A percentile compares a stretch with the other conserved stretches of the same genome.
Conservation (phyloP, 257 asterid genomes). For the Eucommia ulmoides region DNA sequence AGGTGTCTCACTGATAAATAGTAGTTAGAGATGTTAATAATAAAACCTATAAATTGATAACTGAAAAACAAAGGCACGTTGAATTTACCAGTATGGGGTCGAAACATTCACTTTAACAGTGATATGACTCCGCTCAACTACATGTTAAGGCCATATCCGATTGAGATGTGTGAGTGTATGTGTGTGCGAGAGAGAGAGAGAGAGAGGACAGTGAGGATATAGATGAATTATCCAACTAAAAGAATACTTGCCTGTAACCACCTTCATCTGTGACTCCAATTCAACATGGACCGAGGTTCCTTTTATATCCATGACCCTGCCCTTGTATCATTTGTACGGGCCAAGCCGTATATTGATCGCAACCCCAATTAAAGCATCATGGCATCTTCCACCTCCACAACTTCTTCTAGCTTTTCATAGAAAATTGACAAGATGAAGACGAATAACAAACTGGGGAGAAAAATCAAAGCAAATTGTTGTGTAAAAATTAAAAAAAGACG, state of each 20-base stretch:
- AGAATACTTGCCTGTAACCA: conserved; percentile 70
- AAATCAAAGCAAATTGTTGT: conserved; percentile 1
- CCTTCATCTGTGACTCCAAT: conserved; percentile 86
- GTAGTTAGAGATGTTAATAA: no score
- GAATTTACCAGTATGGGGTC: conserved; percentile 54
- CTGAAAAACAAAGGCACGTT: not conserved
- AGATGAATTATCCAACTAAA: not conserved
- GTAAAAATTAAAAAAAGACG: conserved; percentile 14
- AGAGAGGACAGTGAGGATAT: conserved; percentile 1
- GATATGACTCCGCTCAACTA: conserved; percentile 74
- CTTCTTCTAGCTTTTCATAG: conserved; percentile 87
- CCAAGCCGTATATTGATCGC: conserved; percentile 69
- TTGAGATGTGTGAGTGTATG: no score
- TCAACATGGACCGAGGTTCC: conserved; percentile 79
- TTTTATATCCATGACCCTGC: conserved; percentile 75
- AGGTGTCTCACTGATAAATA: conserved; percentile 53
- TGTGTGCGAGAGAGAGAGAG: no score
- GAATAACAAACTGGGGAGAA: not conserved
- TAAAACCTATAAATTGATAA: no score
- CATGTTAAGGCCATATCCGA: not conserved
- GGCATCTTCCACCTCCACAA: conserved; percentile 77
- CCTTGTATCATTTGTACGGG: conserved; percentile 85
- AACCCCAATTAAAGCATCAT: conserved; percentile 66
- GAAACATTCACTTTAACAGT: conserved; percentile 66
- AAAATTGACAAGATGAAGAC: conserved; percentile 6